These are phyloP conservation scores for Cercophora sp. DNA, from an alignment of 495 filamentous ascomycete species.

Conservation along the genomic window DNA sequence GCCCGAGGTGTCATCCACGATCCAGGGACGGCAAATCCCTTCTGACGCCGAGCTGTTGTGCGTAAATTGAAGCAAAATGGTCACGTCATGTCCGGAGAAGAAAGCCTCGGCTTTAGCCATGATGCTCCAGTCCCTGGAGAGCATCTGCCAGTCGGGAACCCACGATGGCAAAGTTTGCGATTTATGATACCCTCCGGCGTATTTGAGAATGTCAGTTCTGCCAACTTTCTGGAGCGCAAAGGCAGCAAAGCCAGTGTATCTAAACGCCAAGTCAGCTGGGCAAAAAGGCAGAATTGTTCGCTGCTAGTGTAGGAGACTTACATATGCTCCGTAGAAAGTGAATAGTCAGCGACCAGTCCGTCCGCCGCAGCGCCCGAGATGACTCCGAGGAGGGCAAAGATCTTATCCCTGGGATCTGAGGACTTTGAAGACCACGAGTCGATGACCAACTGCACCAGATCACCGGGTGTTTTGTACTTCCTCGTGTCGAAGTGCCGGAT, in stretches of 20 bases:
- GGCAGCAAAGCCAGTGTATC: slow-evolving; percentile 17
- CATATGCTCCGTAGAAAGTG: slow-evolving; percentile 16
- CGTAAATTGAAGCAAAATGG: no score
- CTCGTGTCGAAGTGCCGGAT: slow-evolving; percentile 11
- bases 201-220: slow-evolving; percentile 12
- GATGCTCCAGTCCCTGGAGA: slow-evolving; percentile 16
- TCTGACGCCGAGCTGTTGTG: no score
- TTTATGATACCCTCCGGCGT: slow-evolving; percentile 14
- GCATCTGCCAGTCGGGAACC: slow-evolving; percentile 20
- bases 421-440: slow-evolving; percentile 20
- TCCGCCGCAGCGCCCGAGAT: slow-evolving; percentile 15
- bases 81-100: no score
- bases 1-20: no score
- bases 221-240: slow-evolving; percentile 13
- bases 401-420: slow-evolving; percentile 27
- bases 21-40: neutral
- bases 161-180: slow-evolving; percentile 19
- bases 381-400: slow-evolving; percentile 26
- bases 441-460: slow-evolving; percentile 19
- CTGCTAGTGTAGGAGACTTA: no score
- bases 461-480: slow-evolving; percentile 15
- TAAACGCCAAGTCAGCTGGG: neutral
- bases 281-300: neutral
- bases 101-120: no score
- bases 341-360: slow-evolving; percentile 22